Percentiles rank a stretch among this genome's conserved stretches.
These are phyloP conservation scores for Exserohilum turcica DNA, from an alignment of 2,329 filamentous ascomycete species.

Conservation along the genomic window DNA sequence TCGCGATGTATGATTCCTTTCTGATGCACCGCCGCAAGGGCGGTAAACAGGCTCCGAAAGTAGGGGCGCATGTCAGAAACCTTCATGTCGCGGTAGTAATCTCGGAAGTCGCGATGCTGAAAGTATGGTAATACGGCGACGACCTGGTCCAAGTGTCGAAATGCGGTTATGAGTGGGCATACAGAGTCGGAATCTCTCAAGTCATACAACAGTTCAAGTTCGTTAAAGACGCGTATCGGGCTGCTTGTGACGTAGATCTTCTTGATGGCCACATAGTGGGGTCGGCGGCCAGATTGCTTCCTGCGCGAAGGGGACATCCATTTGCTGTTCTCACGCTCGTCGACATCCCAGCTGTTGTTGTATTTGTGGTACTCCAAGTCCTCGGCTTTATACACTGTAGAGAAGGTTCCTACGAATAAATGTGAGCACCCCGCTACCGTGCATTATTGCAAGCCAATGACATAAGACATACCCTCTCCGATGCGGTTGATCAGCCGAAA, in stretches of 20 bases:
- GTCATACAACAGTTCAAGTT: conserved; percentile 90
- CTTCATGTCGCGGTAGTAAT: conserved; percentile 90
- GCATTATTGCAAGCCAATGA: conserved; percentile 35
- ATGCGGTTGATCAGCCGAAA: conserved; percentile 96
- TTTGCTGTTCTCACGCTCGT: conserved; percentile 66
- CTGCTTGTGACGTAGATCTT: conserved; percentile 99
- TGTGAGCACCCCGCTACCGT: conserved; percentile 34
- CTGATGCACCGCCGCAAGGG: conserved; percentile 80
- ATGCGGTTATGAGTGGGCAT: conserved; percentile 96
- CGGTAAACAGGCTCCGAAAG: conserved; percentile 84
- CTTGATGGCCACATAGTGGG: conserved; percentile 93
- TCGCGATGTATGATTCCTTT: conserved; percentile 89
- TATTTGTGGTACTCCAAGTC: conserved; percentile 84
- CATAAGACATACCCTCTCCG: conserved; percentile 73
- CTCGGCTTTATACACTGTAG: conserved; percentile 98
- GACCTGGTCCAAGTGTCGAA: conserved; percentile 91
- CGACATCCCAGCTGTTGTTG: conserved; percentile 84
- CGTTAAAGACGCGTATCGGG: conserved; percentile 90
- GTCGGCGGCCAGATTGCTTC: conserved; percentile 53
- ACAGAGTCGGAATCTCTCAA: conserved; percentile 82
- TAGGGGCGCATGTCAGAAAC: conserved; percentile 87
- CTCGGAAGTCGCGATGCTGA: conserved; percentile 89
- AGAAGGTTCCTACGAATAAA: conserved; percentile 78
- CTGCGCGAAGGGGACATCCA: conserved; percentile 72
- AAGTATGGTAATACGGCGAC: conserved; percentile 95